These are phyloP conservation scores for Astraeus odoratus DNA, from an alignment of 768 basidiomycete species.

Conservation along the genomic window DNA sequence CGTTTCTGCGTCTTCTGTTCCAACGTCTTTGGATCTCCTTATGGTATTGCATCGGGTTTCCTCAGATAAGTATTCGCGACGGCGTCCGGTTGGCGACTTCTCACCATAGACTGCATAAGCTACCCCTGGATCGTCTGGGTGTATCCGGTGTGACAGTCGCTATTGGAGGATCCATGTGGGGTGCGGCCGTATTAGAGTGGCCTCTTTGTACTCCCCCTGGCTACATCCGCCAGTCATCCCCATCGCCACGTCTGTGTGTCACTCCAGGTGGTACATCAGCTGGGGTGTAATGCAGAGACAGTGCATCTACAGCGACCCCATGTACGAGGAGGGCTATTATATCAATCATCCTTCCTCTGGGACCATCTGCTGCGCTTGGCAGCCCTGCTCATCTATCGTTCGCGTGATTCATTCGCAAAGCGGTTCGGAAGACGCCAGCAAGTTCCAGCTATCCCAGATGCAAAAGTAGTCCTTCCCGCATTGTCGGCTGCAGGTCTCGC, in stretches of 20 bases:
- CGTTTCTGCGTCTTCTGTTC: conserved; percentile 92
- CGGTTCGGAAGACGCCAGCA: conserved; percentile 86
- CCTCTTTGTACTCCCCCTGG: conserved; percentile 71
- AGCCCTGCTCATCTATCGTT: conserved; percentile 88
- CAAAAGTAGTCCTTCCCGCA: conserved; percentile 30
- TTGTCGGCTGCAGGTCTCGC: conserved; percentile 40
- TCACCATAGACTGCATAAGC: conserved; percentile 67
- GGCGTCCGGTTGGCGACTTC: conserved; percentile 66
- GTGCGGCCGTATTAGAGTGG: conserved; percentile 96
- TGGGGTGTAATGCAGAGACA: conserved; percentile 98
- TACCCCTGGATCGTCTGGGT: conserved; percentile 75
- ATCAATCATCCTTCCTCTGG: conserved; percentile 66
- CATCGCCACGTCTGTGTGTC: conserved; percentile 91
- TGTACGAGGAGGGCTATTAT: conserved; percentile 85
- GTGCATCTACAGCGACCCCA: conserved; percentile 92
- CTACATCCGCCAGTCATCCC: conserved; percentile 95
- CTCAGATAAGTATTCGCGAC: conserved; percentile 85
- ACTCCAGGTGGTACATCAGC: conserved; percentile 99
- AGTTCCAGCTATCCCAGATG: conserved; percentile 13
- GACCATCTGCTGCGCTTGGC: conserved; percentile 93
- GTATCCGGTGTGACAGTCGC: conserved; percentile 78
- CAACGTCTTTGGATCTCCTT: conserved; percentile 91
- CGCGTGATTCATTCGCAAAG: conserved; percentile 88
- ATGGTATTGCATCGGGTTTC: conserved; percentile 91
- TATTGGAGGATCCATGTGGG: conserved; percentile 98